A percentile compares a stretch with the other conserved stretches of the same genome.
Evolutionary conservation across 1,284 basidiomycete genomes (phyloP).

Genomic region (Singerocomus inundabilis): DNA sequence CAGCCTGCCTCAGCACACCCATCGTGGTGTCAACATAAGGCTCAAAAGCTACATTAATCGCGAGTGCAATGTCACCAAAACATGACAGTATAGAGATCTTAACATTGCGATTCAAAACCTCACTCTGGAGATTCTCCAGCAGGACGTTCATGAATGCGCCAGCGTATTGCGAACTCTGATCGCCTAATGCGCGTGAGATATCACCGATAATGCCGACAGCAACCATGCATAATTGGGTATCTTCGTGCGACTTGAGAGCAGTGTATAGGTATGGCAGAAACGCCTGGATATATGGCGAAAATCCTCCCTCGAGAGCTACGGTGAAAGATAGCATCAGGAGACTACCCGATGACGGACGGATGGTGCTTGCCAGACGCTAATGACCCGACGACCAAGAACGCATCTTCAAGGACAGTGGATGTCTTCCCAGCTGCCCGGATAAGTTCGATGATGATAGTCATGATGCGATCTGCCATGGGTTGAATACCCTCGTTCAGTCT

Average conservation of each 20-base stretch:
- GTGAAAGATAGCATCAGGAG: neutral
- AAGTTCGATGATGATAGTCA: constrained; percentile 88
- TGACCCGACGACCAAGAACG: constrained; percentile 93
- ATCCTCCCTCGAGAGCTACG: constrained; percentile 77
- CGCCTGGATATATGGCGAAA: constrained; percentile 86
- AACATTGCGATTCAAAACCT: constrained; percentile 89
- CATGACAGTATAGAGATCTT: constrained; percentile 95
- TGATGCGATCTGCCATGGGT: constrained; percentile 91
- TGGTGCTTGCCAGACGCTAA: constrained; percentile 62
- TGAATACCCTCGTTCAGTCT: constrained; percentile 83
- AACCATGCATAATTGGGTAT: constrained; percentile 93
- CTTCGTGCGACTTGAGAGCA: constrained; percentile 91
- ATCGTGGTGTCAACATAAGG: constrained; percentile 91
- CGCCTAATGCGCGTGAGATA: constrained; percentile 89
- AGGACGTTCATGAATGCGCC: constrained; percentile 89
- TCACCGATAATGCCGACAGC: constrained; percentile 96
- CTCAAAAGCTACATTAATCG: constrained; percentile 84
- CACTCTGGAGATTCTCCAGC: constrained; percentile 89
- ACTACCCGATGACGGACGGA: neutral
- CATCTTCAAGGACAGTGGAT: constrained; percentile 95
- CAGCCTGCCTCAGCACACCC: constrained; percentile 90
- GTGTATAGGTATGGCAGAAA: constrained; percentile 90
- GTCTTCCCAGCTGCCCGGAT: constrained; percentile 89
- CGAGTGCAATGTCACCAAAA: constrained; percentile 96
- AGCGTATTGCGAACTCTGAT: constrained; percentile 80